These are phyloP conservation scores for Scedosporium aurantiacum DNA, from an alignment of 2,329 filamentous ascomycete genomes.

Conservation along the genomic window DNA sequence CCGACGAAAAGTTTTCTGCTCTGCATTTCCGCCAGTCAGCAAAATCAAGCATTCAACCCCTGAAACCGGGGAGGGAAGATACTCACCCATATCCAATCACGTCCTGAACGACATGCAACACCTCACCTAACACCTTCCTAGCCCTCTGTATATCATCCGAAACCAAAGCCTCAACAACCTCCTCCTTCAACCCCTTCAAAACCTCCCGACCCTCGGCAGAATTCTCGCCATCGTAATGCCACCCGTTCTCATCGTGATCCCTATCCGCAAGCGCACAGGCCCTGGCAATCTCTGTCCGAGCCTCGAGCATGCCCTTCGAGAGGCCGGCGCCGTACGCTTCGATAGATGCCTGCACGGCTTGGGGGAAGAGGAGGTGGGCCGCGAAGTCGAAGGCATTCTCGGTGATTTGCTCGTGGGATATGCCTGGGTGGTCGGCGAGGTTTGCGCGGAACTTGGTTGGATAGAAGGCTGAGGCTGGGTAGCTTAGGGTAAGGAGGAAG, in stretches of 20 bases:
- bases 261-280: constrained; percentile 8
- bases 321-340: constrained; percentile 1
- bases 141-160: constrained; percentile 4
- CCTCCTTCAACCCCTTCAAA: constrained; percentile 5
- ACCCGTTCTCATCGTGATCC: constrained; percentile 2
- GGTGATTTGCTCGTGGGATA: constrained; percentile 11
- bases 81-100: constrained; percentile 11
- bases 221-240: constrained; percentile 10
- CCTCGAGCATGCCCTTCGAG: constrained; percentile 6
- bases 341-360: not conserved
- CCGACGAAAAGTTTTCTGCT: no score
- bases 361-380: constrained; percentile 4
- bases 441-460: constrained; percentile 11
- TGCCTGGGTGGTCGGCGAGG: constrained; percentile 8
- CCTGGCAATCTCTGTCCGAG: constrained; percentile 7
- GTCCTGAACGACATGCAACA: constrained; percentile 11
- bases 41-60: not conserved
- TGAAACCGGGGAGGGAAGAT: not conserved
- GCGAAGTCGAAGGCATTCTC: constrained; percentile 7
- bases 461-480: constrained; percentile 8
- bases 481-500: not conserved
- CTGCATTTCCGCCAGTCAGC: not conserved
- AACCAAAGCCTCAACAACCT: constrained; percentile 6
- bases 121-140: constrained; percentile 8
- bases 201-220: constrained; percentile 6